Percentiles rank a stretch among this genome's conserved stretches.
phyloP scores from a whole-genome alignment of 2,329 filamentous ascomycete genomes.

The Paraconiothyrium brasiliense region DNA sequence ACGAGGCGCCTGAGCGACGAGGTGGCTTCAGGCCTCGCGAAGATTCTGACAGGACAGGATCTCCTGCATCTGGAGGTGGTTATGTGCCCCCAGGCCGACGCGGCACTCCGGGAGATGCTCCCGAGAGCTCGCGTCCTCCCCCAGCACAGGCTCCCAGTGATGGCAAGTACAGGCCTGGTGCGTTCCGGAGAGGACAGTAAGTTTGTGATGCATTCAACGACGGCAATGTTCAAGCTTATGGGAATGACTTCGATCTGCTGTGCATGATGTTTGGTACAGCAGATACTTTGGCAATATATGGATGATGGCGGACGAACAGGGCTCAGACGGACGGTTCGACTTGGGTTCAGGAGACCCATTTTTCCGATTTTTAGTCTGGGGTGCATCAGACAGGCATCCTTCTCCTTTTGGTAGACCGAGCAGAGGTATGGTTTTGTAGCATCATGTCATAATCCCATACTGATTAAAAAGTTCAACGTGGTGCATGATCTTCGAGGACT shows the following conservation, averaged over 20 bases:
- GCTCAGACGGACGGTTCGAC: neutral
- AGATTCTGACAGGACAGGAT: slow-evolving; percentile 40
- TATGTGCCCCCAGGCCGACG: slow-evolving; percentile 43
- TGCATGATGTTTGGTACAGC: slow-evolving; percentile 15
- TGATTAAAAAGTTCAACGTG: slow-evolving; percentile 8
- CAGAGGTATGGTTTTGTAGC: slow-evolving; percentile 5
- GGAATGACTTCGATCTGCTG: slow-evolving; percentile 5
- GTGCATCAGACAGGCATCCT: neutral
- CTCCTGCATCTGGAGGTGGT: slow-evolving; percentile 42
- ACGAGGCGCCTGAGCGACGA: slow-evolving; percentile 38
- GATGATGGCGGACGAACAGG: neutral
- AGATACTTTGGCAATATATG: slow-evolving; percentile 9
- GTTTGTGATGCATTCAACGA: slow-evolving; percentile 13
- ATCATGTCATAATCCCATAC: slow-evolving; percentile 14
- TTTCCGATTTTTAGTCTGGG: neutral
- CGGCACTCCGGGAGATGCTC: slow-evolving; percentile 32
- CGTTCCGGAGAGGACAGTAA: slow-evolving; percentile 38
- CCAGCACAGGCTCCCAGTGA: slow-evolving; percentile 38
- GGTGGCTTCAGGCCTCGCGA: slow-evolving; percentile 37
- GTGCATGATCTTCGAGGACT: neutral
- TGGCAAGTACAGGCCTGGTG: slow-evolving; percentile 53
- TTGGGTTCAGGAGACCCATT: neutral
- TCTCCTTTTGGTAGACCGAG: neutral
- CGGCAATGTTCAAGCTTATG: slow-evolving; percentile 1
- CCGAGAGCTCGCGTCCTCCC: slow-evolving; percentile 32